Base-by-base conservation (phyloP, 2,329 filamentous ascomycete genomes). In the Exophiala dermatitidis region DNA sequence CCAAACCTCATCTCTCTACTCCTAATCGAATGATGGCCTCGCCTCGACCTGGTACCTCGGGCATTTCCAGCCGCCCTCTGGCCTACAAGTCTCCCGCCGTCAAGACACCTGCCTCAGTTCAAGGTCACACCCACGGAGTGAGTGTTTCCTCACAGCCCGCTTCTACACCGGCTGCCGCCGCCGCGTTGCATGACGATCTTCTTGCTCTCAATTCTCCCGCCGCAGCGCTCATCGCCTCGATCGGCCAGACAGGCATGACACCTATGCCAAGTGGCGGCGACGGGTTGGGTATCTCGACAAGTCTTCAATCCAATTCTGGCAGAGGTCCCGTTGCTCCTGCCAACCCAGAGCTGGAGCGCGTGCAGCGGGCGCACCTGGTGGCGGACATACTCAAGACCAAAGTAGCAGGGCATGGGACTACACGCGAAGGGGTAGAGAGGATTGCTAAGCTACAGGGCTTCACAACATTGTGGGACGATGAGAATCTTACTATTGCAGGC, bases 401-500 rank as follows among this genome's bases (percentile, higher is more conserved):
- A 1, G 68, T 74, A 4, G 65, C 69, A 2, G 72, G 72, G 5
- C 65, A 71, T 50, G 72, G 72, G 1, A 67, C 74, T 30, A 72
- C 70, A 47, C 65, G 72, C 10, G 71, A 74, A 46, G 68, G 69
- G 0, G 64, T 74, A 30, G 71, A 75, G 55, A 65, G 71, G 46
- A 49, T 74, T 26, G 70, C 68, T 26, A 65, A 68, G 46, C 61
- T 74, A 1, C 70, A 74, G 53, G 72, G 71, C 1, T 73, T 75
- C 32, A 71, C 73, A 46, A 72, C 71, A 9, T 69, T 74, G 40
- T 74, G 71, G 71, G 71, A 74, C 56, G 71, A 74, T 10, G 69
- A 74, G 40, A 70, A 68, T 54, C 65, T 75, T 42, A 74, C 66
- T 45, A 73, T 74, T 56, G 72, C 72, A 5, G 72, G 72, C 3